Conservation (phyloP, 768 basidiomycete species). For the Peribolospora kevripleyi region DNA sequence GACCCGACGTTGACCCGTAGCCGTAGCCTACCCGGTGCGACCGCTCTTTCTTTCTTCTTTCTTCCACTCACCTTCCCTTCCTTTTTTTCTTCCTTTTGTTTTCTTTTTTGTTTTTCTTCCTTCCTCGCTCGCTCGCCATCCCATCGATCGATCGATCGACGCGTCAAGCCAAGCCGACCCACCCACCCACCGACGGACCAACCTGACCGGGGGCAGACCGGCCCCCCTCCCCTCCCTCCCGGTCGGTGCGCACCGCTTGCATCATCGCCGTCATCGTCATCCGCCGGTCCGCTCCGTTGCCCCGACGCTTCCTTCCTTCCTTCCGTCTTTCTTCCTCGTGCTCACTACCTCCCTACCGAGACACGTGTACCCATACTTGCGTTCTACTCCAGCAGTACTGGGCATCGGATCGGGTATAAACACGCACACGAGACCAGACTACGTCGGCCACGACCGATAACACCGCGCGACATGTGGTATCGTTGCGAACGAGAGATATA, state of each 20-base stretch:
- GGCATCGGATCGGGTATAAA: too few species aligned
- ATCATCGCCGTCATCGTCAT: not conserved
- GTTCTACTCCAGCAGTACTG: too few species aligned
- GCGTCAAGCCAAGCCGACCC: not conserved
- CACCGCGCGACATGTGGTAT: not conserved
- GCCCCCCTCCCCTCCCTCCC: too few species aligned
- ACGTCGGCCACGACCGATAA: not conserved
- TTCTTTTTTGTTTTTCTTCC: not conserved
- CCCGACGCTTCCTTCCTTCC: not conserved
- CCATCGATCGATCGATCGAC: not conserved
- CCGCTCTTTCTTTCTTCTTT: not conserved
- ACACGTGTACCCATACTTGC: too few species aligned
- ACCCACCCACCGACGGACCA: not conserved
- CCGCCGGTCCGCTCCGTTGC: not conserved
- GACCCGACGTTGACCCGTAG: too few species aligned
- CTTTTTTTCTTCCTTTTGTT: not conserved
- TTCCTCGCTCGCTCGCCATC: not conserved
- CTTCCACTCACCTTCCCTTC: not conserved
- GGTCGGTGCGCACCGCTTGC: not conserved
- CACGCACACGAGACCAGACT: too few species aligned
- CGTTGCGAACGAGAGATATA: not conserved
- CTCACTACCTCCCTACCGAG: not conserved
- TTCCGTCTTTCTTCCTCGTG: not conserved
- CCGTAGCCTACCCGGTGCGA: too few species aligned
- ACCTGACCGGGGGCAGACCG: not conserved